Evolutionary conservation across 202 grass and related monocot species (phyloP), one percentile per base, ranked within the genome.

Genomic region (Digitaria exilis): DNA sequence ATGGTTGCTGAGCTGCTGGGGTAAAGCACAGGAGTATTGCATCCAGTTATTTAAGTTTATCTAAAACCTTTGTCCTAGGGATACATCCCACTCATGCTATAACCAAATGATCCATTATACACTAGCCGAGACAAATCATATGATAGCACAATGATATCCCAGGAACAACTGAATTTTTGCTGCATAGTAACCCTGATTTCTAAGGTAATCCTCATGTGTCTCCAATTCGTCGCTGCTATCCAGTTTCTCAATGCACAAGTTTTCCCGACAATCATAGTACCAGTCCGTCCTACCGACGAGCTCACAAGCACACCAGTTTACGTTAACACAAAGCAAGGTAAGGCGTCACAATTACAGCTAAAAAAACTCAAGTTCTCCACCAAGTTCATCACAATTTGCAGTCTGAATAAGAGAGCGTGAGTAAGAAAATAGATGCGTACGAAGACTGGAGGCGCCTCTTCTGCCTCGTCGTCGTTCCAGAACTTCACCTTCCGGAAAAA

Each of bases 401-500:
- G 68, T 2, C 2, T 2, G 31, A 55, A 50, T 31, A 55, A 57
- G 52, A 75, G 14, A 7, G 2, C 5, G 1, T 37, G 43, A 46
- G 16, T 58, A 11, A 25, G 49, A 7, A 28, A 28, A 6, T 9
- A 57, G 73, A 84, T 86, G 71, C 91, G 30, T 96, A 98, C 96
- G 80, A 98, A 98, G 44, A 98, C 93, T 64, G 91, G 96, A 16
- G 96, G 96, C 51, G 96, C 96, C 87, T 98, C 93, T 91, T 94
- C 96, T 63, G 88, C 87, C 92, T 98, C 93, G 32, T 98, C 96
- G 52, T 92, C 93, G 69, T 98, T 98, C 96, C 96, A 96, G 91
- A 98, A 98, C 85, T 98, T 98, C 65, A 98, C 96, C 92, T 98
- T 99, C 43, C 93, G 89, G 76, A 99, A 99, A 80, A 99, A 99